These are phyloP conservation scores for Hyaloscypha hepaticicola DNA, from an alignment of 495 filamentous ascomycete species.

Conservation along the genomic window DNA sequence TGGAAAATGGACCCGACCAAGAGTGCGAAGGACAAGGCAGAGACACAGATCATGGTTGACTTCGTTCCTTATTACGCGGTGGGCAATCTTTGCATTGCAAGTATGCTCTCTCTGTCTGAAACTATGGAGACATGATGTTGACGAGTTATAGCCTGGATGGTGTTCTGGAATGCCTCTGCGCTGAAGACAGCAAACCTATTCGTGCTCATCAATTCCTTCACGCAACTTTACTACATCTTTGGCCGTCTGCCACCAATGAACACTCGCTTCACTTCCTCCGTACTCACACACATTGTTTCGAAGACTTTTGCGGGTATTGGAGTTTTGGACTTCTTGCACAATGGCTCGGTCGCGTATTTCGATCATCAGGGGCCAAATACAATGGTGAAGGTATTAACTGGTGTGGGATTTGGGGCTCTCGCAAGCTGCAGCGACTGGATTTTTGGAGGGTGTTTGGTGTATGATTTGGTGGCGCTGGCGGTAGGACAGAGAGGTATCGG, in stretches of 20 bases:
- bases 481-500: conserved; percentile 44
- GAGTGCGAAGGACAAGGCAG: conserved; percentile 25
- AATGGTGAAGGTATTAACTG: conserved; percentile 46
- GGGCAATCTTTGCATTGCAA: conserved; percentile 52
- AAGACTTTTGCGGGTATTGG: conserved; percentile 56
- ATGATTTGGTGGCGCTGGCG: conserved; percentile 48
- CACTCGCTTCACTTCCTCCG: conserved; percentile 39
- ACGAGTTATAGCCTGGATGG: conserved; percentile 46
- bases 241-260: conserved; percentile 45
- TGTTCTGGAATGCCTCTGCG: conserved; percentile 50
- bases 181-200: conserved; percentile 48
- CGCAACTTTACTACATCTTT: conserved; percentile 49
- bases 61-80: conserved; percentile 48
- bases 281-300: conserved; percentile 50
- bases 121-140: background rate
- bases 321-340: conserved; percentile 52
- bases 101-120: conserved; percentile 30
- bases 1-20: conserved; percentile 42
- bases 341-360: conserved; percentile 49
- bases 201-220: conserved; percentile 48
- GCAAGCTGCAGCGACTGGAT: conserved; percentile 50
- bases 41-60: conserved; percentile 36
- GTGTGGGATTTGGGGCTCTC: conserved; percentile 42
- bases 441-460: conserved; percentile 51
- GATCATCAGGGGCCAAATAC: conserved; percentile 39